phyloP scores from a whole-genome alignment of 164 flowering plant genomes.

The Akebia trifoliata region DNA sequence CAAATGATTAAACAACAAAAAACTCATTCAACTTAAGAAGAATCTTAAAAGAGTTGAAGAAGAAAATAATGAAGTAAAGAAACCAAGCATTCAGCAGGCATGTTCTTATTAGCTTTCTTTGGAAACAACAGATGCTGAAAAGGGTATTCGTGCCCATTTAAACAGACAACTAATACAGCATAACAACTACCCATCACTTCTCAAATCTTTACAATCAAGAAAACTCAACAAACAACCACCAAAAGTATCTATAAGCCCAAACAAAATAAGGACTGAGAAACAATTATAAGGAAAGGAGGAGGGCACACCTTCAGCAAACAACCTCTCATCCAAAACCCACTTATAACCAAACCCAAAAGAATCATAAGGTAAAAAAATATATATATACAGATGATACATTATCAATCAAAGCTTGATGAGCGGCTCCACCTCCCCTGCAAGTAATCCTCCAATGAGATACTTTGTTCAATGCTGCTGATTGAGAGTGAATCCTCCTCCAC shows the following conservation, averaged over 20 bases:
- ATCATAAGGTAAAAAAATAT: background rate
- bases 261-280: conserved; percentile 13
- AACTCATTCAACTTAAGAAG: too few relatives aligned
- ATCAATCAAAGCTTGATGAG: conserved; percentile 71
- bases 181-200: too few relatives aligned
- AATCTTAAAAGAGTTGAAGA: too few relatives aligned
- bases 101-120: too few relatives aligned
- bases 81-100: too few relatives aligned
- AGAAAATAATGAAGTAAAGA: too few relatives aligned
- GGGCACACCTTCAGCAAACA: conserved; percentile 38
- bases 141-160: too few relatives aligned
- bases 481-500: conserved; percentile 75
- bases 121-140: too few relatives aligned
- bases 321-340: conserved; percentile 67
- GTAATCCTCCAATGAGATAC: conserved; percentile 72
- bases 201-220: conserved; percentile 1
- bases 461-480: conserved; percentile 56
- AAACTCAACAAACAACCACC: background rate
- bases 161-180: too few relatives aligned
- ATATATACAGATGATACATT: conserved; percentile 8
- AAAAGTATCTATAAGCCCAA: conserved; percentile 6
- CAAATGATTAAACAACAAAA: too few relatives aligned
- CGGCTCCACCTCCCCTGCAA: conserved; percentile 85
- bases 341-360: background rate
- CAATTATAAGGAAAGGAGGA: conserved; percentile 46